Percentiles rank a stretch among this genome's conserved stretches.
These are phyloP conservation scores for Coprinopsis sp. DNA, from an alignment of 768 basidiomycete genomes.

Conservation along the genomic window DNA sequence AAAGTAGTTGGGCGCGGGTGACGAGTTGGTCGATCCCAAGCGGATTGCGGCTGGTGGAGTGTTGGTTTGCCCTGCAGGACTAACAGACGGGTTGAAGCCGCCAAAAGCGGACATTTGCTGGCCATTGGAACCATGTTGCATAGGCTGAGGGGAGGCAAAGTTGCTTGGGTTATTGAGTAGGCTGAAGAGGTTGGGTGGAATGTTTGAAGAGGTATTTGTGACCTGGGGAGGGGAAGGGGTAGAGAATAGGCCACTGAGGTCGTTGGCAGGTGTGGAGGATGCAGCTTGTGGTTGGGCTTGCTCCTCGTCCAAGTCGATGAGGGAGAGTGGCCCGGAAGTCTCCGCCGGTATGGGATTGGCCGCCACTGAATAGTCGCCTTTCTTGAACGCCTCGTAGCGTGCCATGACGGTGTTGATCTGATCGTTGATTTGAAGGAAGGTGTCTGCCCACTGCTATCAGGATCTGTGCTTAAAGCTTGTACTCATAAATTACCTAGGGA, in stretches of 20 bases:
- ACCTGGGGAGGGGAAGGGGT: conserved; percentile 20
- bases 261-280: conserved; percentile 34
- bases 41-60: conserved; percentile 15
- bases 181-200: conserved; percentile 2
- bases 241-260: conserved; percentile 62
- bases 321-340: conserved; percentile 43
- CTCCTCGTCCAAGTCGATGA: conserved; percentile 77
- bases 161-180: conserved; percentile 2
- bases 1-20: conserved; percentile 9
- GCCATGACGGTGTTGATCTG: conserved; percentile 90
- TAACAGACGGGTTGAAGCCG: neutral
- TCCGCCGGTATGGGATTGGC: conserved; percentile 66
- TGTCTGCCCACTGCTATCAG: conserved; percentile 49
- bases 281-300: conserved; percentile 17
- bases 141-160: conserved; percentile 8
- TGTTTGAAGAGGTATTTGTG: conserved; percentile 2
- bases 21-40: conserved; percentile 4
- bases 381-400: conserved; percentile 91
- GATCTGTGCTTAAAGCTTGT: neutral
- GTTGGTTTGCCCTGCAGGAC: conserved; percentile 17
- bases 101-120: neutral
- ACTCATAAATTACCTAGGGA: conserved; percentile 61
- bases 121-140: neutral
- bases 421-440: conserved; percentile 94
- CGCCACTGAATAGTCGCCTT: conserved; percentile 75